phyloP scores from a whole-genome alignment of 2,329 filamentous ascomycete species.

The Neofusicoccum sp. region DNA sequence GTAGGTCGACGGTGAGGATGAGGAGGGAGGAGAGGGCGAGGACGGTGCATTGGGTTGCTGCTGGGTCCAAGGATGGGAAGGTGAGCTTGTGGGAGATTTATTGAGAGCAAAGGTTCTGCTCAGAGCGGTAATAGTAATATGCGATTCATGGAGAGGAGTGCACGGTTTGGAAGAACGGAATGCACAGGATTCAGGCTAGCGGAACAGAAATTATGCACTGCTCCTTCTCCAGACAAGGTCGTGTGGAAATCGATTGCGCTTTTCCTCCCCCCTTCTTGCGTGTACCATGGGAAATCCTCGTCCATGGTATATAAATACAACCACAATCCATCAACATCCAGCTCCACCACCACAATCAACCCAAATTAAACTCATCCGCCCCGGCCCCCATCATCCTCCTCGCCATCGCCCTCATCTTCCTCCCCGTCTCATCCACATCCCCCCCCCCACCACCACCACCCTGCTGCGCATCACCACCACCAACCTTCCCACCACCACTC shows the following conservation, averaged over 20 bases:
- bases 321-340: background rate
- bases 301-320: background rate
- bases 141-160: no score
- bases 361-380: conserved; percentile 67
- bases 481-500: background rate
- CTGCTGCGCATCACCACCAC: background rate
- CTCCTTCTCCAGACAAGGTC: no score
- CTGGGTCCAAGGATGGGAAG: conserved; percentile 91
- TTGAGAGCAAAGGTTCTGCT: no score
- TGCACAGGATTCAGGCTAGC: no score
- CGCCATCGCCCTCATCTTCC: conserved; percentile 46
- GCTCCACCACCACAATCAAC: conserved; percentile 35
- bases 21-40: conserved; percentile 55
- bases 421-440: conserved; percentile 54
- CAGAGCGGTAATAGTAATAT: no score
- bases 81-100: conserved; percentile 96
- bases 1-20: conserved; percentile 29
- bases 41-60: conserved; percentile 82
- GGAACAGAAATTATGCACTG: no score
- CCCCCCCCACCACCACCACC: conserved; percentile 20
- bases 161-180: no score
- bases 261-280: no score
- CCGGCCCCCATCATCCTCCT: conserved; percentile 45
- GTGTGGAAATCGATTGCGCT: no score
- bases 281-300: no score